Percentiles rank a stretch among this genome's conserved stretches.
Conservation (phyloP, 2,329 filamentous ascomycete species). For the Teratosphaeria zuluensis region DNA sequence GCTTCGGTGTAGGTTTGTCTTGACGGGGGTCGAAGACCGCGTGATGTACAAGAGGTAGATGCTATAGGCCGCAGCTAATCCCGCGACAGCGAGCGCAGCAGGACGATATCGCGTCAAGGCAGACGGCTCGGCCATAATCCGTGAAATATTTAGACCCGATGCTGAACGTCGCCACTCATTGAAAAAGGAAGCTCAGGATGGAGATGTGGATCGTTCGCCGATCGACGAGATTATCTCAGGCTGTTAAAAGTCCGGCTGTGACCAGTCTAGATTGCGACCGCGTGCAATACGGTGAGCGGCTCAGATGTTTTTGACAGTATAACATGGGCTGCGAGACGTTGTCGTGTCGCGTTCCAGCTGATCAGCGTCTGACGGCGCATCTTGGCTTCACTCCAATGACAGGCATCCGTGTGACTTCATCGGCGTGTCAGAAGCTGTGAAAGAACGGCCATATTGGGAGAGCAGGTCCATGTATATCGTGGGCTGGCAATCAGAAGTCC, state of each 20-base stretch:
- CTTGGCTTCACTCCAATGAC: neutral
- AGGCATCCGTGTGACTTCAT: neutral
- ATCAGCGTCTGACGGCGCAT: neutral
- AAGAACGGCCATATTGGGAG: too few relatives aligned
- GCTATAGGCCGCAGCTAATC: slow-evolving; percentile 46
- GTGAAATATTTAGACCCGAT: neutral
- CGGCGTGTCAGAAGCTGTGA: neutral
- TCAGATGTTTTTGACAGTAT: neutral
- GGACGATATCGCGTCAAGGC: slow-evolving; percentile 21
- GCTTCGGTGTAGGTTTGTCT: slow-evolving; percentile 46
- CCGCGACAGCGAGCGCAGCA: slow-evolving; percentile 47
- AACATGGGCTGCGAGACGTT: neutral
- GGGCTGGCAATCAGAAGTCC: neutral
- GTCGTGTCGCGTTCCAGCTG: neutral
- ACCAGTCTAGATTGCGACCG: neutral
- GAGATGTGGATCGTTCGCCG: neutral
- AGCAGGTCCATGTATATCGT: neutral
- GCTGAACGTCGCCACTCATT: neutral
- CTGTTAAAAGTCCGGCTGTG: neutral
- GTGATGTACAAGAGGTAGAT: slow-evolving; percentile 49
- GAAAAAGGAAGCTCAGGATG: neutral
- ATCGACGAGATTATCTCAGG: neutral
- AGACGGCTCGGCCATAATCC: slow-evolving; percentile 1
- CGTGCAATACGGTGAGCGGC: neutral
- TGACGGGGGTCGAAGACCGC: slow-evolving; percentile 20